These are phyloP conservation scores for Dionaea muscipula DNA, from an alignment of 179 eudicot genomes.

Conservation along the genomic window DNA sequence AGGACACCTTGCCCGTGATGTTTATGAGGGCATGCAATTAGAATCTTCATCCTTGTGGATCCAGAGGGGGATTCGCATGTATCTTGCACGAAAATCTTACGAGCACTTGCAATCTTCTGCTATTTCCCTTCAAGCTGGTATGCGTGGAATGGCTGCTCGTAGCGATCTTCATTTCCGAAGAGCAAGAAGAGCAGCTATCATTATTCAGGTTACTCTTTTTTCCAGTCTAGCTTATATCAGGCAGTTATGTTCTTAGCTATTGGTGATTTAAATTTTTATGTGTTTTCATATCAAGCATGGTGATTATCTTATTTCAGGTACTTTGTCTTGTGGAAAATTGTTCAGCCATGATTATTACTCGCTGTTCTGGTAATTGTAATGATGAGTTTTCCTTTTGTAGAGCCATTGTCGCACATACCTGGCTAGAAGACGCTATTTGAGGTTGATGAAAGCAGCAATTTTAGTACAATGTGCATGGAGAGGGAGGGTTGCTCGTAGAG, in stretches of 20 bases:
- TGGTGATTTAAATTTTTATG: neutral
- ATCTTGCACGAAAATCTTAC: slow-evolving; percentile 66
- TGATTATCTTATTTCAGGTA: neutral
- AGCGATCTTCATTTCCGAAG: slow-evolving; percentile 67
- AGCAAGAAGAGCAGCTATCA: slow-evolving; percentile 59
- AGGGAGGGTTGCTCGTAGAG: slow-evolving; percentile 74
- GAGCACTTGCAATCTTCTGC: slow-evolving; percentile 45
- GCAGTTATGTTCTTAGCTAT: neutral
- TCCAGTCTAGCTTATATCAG: neutral
- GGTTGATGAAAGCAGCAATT: slow-evolving; percentile 67
- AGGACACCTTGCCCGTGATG: slow-evolving; percentile 70
- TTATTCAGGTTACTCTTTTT: slow-evolving; percentile 48
- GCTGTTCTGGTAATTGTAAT: slow-evolving; percentile 6
- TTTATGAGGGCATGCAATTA: slow-evolving; percentile 57
- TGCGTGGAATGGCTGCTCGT: slow-evolving; percentile 95
- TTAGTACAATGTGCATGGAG: slow-evolving; percentile 95
- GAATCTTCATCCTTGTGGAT: slow-evolving; percentile 71
- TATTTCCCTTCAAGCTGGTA: slow-evolving; percentile 64
- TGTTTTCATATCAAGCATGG: too few relatives aligned
- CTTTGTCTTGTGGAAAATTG: neutral
- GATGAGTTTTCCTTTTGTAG: slow-evolving; percentile 28
- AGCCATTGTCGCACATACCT: slow-evolving; percentile 74
- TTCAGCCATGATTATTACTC: neutral
- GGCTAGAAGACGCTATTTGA: slow-evolving; percentile 39
- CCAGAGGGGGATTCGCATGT: slow-evolving; percentile 66